Base-by-base conservation (phyloP, 2,329 filamentous ascomycete species). In the Neonectria ditissima region DNA sequence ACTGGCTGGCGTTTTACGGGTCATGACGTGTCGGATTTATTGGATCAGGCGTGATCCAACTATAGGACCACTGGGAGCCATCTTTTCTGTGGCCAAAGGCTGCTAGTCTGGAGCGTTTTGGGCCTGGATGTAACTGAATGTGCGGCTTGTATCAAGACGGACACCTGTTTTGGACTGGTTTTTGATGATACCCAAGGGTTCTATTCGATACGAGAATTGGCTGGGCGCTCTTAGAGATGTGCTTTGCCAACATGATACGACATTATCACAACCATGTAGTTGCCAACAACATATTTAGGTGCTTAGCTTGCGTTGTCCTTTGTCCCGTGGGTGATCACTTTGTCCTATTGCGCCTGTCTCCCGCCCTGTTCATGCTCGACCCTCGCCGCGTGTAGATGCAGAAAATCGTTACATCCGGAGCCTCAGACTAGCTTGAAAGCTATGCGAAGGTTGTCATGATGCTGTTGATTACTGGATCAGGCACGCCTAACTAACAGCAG, bases 111-210 rank as follows among this genome's bases (percentile, higher is more conserved):
- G 59, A 63, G 51, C 32, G 64, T 54, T 56, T 63, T 65, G 41
- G 51, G 57, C 30, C 55, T 59, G 63, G 55, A 70, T 71, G 64
- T 69, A 64, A 58, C 59, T 69, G 63, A 66, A 73, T 72, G 65
- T 75, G 62, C 61, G 65, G 67, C 62, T 73, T 70, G 72, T 71
- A 68, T 73, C 67, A 69, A 63, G 67, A 67, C 65, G 59, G 67
- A 65, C 63, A 73, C 71, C 59, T 71, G 73, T 69, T 74, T 68
- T 68, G 68, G 72, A 67, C 69, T 73, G 71, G 70, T 69, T 75
- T 70, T 75, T 73, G 69, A 76, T 69, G 75, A 77, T 77, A 77
- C 75, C 75, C 74, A 64, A 67, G 63, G 69, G 65, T 66, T 71
- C 64, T 71, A 69, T 72, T 65, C 62, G 65, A 67, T 64, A 66